phyloP scores from a whole-genome alignment of 768 basidiomycete genomes.

The Piloderma croceum region DNA sequence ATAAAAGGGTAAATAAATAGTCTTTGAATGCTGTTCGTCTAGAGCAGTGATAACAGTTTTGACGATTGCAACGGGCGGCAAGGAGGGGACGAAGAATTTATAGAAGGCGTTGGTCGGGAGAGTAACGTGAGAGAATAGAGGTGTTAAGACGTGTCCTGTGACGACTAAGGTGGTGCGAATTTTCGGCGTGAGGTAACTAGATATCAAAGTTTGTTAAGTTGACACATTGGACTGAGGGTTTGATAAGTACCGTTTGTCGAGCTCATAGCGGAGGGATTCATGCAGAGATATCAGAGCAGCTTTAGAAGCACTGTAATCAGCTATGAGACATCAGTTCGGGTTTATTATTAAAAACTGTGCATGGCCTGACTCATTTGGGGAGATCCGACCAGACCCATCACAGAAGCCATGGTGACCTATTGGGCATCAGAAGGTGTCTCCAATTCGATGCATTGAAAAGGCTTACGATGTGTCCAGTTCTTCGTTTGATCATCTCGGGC shows the following conservation, averaged over 20 bases:
- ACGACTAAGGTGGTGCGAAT: constrained; percentile 87
- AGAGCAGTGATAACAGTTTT: constrained; percentile 78
- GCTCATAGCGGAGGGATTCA: constrained; percentile 82
- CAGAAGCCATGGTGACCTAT: constrained; percentile 75
- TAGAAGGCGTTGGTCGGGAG: constrained; percentile 47
- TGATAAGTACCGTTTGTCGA: constrained; percentile 59
- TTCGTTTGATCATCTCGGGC: constrained; percentile 74
- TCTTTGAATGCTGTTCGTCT: constrained; percentile 72
- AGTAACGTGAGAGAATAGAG: constrained; percentile 61
- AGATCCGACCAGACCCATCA: constrained; percentile 63
- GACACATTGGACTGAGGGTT: neutral
- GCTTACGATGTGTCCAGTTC: constrained; percentile 80
- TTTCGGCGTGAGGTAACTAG: constrained; percentile 61
- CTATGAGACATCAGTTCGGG: constrained; percentile 30
- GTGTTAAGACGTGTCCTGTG: constrained; percentile 75
- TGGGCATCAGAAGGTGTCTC: constrained; percentile 11
- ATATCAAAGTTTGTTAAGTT: constrained; percentile 9
- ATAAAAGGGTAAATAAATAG: constrained; percentile 70
- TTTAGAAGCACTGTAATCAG: constrained; percentile 91
- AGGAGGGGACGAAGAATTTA: constrained; percentile 72
- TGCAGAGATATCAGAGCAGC: constrained; percentile 79
- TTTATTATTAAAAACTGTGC: constrained; percentile 2
- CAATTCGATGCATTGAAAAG: neutral
- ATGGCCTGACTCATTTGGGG: constrained; percentile 66
- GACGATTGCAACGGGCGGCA: constrained; percentile 69